Evolutionary conservation across 1,139 yeast genomes (phyloP).

Genomic region (Taphrina flavorubra): DNA sequence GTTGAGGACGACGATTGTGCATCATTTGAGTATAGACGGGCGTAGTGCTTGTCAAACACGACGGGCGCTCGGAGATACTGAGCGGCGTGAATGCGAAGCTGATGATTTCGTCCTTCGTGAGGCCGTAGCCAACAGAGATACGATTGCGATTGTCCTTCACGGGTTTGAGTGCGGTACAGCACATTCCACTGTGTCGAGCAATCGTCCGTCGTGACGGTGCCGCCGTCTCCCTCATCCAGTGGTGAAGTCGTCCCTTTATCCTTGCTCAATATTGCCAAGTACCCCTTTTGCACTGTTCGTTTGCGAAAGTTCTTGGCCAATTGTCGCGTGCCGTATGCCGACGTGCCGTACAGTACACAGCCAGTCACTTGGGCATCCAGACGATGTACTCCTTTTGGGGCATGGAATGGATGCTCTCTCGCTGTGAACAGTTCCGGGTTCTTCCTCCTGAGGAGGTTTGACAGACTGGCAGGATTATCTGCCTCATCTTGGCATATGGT

Average conservation of each 20-base stretch:
- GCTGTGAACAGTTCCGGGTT: conserved; percentile 19
- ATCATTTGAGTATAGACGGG: not conserved
- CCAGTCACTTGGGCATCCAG: conserved; percentile 30
- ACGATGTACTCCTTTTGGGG: conserved; percentile 32
- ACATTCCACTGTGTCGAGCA: conserved; percentile 30
- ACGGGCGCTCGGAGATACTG: conserved; percentile 22
- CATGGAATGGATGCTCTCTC: conserved; percentile 21
- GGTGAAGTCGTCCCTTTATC: not conserved
- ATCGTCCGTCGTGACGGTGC: conserved; percentile 12
- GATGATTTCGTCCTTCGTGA: conserved; percentile 34
- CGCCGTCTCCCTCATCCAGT: conserved; percentile 17
- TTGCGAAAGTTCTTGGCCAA: conserved; percentile 18
- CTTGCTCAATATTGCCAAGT: conserved; percentile 28
- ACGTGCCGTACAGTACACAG: conserved; percentile 25
- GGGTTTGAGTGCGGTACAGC: not conserved
- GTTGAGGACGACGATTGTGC: not conserved
- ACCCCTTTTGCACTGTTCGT: conserved; percentile 10
- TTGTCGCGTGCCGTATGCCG: conserved; percentile 31
- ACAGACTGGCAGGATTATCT: conserved; percentile 19
- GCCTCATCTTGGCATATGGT: conserved; percentile 37
- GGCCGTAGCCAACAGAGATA: conserved; percentile 27
- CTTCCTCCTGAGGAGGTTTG: conserved; percentile 4
- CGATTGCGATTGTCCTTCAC: not conserved
- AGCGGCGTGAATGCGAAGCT: conserved; percentile 34
- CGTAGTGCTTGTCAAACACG: conserved; percentile 28